phyloP scores from a whole-genome alignment of 805 yeast species.

The Ogataea polymorpha region DNA sequence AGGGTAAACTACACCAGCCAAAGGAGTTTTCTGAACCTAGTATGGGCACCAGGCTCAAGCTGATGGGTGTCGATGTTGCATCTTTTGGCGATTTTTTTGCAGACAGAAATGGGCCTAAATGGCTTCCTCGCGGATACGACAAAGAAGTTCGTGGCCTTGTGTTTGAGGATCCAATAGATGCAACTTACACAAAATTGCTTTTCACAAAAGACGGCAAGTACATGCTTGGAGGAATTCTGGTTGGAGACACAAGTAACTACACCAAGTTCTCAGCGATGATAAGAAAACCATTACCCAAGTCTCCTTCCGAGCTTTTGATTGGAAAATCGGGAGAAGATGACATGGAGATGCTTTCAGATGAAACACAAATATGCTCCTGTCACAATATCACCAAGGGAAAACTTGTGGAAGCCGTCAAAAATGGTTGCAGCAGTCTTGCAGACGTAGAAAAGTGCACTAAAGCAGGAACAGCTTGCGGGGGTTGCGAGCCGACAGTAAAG shows the following conservation, averaged over 20 bases:
- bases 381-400: conserved; percentile 35
- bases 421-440: conserved; percentile 30
- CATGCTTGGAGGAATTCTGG: conserved; percentile 37
- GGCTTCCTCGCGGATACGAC: conserved; percentile 30
- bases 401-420: conserved; percentile 29
- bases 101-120: conserved; percentile 34
- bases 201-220: conserved; percentile 35
- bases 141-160: conserved; percentile 27
- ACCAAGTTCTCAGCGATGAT: conserved; percentile 32
- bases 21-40: conserved; percentile 34
- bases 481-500: conserved; percentile 37
- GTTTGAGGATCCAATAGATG: conserved; percentile 35
- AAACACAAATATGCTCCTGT: conserved; percentile 37
- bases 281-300: conserved; percentile 30
- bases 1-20: conserved; percentile 31
- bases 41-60: conserved; percentile 35
- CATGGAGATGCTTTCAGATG: conserved; percentile 31
- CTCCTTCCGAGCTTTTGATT: conserved; percentile 33
- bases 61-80: conserved; percentile 39
- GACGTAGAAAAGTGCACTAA: conserved; percentile 35
- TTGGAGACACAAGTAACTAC: conserved; percentile 33
- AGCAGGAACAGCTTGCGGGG: conserved; percentile 40
- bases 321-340: conserved; percentile 30
- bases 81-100: conserved; percentile 39
- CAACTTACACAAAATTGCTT: conserved; percentile 33